phyloP scores from a whole-genome alignment of 192 early-diverging fungal species.

The Backusella mclennaniae region DNA sequence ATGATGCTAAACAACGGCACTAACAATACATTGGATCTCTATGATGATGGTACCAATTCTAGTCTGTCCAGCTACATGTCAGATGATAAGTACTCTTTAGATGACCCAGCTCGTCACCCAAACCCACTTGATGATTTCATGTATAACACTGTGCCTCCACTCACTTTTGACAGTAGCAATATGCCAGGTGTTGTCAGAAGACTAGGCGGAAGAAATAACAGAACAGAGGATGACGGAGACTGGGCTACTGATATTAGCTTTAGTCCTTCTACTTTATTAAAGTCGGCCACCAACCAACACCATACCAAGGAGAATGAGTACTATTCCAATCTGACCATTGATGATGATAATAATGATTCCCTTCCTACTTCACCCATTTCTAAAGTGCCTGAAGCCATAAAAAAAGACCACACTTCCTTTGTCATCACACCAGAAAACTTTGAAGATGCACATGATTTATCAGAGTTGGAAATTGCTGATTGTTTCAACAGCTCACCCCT shows the following conservation, averaged over 20 bases:
- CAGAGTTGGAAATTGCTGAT: background rate
- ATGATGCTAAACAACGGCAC: background rate
- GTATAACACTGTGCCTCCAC: background rate
- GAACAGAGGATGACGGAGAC: constrained; percentile 12
- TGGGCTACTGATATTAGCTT: constrained; percentile 12
- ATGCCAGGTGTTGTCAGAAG: constrained; percentile 3
- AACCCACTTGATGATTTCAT: constrained; percentile 16
- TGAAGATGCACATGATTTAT: background rate
- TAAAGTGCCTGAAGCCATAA: background rate
- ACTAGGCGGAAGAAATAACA: background rate
- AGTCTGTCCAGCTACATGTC: constrained; percentile 12
- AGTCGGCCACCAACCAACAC: background rate
- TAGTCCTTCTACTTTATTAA: background rate
- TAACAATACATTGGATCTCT: background rate
- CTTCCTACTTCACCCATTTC: background rate
- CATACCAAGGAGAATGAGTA: background rate
- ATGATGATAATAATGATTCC: constrained; percentile 3
- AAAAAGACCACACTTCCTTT: background rate
- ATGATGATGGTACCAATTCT: constrained; percentile 20
- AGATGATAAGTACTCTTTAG: constrained; percentile 14
- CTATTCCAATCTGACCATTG: background rate
- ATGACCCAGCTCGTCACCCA: background rate
- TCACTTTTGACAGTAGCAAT: background rate
- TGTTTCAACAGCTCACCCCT: background rate
- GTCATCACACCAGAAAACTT: background rate